These are phyloP conservation scores for Cladochytrium replicatum DNA, from an alignment of 192 early-diverging fungal species.

Conservation along the genomic window DNA sequence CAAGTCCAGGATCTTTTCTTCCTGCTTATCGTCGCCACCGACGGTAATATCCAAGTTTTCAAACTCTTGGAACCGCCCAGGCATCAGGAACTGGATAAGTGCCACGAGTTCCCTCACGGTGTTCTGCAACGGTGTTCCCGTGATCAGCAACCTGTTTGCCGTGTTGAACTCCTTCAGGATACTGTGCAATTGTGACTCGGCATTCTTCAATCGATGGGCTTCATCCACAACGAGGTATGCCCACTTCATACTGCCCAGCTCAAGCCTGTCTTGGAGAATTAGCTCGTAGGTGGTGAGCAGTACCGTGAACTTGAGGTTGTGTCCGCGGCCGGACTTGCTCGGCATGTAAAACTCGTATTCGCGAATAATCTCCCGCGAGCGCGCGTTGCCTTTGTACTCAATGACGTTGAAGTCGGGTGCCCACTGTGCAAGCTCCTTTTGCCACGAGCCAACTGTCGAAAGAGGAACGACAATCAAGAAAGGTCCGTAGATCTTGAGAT, in stretches of 20 bases:
- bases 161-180: slow-evolving; percentile 79
- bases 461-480: slow-evolving; percentile 93
- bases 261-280: slow-evolving; percentile 78
- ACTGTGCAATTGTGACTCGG: slow-evolving; percentile 88
- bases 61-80: slow-evolving; percentile 61
- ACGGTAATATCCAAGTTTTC: slow-evolving; percentile 73
- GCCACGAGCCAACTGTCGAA: slow-evolving; percentile 91
- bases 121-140: slow-evolving; percentile 98
- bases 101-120: slow-evolving; percentile 88
- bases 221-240: slow-evolving; percentile 92
- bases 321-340: slow-evolving; percentile 9
- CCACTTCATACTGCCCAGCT: slow-evolving; percentile 80
- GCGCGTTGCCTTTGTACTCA: slow-evolving; percentile 77
- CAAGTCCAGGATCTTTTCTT: slow-evolving; percentile 72
- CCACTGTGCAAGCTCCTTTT: slow-evolving; percentile 91
- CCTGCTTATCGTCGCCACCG: slow-evolving; percentile 47
- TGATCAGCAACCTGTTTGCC: slow-evolving; percentile 85
- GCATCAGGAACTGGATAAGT: slow-evolving; percentile 88
- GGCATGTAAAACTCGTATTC: slow-evolving; percentile 84
- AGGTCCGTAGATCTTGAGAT: slow-evolving; percentile 77
- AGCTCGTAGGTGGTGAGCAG: slow-evolving; percentile 94
- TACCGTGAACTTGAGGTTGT: slow-evolving; percentile 74
- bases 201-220: slow-evolving; percentile 96
- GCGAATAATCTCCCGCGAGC: slow-evolving; percentile 77
- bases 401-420: slow-evolving; percentile 89